Percentiles rank a stretch among this genome's conserved stretches.
These are phyloP conservation scores for Plasmodium ovale DNA, from an alignment of 169 alveolate genomes.

Conservation along the genomic window DNA sequence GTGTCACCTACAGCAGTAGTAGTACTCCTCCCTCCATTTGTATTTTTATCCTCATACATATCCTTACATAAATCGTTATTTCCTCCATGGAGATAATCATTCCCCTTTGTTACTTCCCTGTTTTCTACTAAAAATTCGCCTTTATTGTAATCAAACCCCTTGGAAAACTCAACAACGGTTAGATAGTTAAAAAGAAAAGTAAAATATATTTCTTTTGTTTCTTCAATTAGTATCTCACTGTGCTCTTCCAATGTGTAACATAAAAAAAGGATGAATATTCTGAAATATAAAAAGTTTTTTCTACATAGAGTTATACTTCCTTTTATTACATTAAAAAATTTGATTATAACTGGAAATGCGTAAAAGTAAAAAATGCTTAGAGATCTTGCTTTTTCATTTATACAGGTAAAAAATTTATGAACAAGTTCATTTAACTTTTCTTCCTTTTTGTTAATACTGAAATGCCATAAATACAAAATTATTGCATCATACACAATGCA, in stretches of 20 bases:
- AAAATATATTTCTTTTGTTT: slow-evolving; percentile 64
- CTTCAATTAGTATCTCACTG: slow-evolving; percentile 19
- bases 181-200: slow-evolving; percentile 37
- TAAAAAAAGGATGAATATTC: slow-evolving; percentile 38
- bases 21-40: too few relatives aligned
- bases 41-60: too few relatives aligned
- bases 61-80: not conserved
- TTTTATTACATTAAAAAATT: slow-evolving; percentile 44
- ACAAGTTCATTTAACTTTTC: not conserved
- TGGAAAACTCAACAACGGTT: slow-evolving; percentile 7
- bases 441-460: slow-evolving; percentile 1
- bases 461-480: slow-evolving; percentile 55
- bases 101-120: not conserved
- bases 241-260: slow-evolving; percentile 42
- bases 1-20: too few relatives aligned
- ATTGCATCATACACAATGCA: slow-evolving; percentile 51
- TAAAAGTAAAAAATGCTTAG: slow-evolving; percentile 50
- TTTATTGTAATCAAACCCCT: not conserved
- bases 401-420: slow-evolving; percentile 70
- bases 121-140: not conserved
- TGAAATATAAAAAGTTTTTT: slow-evolving; percentile 19
- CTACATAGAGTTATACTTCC: not conserved
- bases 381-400: slow-evolving; percentile 66
- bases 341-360: slow-evolving; percentile 26
- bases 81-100: not conserved